These are phyloP conservation scores for Fusarium tupiense DNA, from an alignment of 2,329 filamentous ascomycete genomes.

Conservation along the genomic window DNA sequence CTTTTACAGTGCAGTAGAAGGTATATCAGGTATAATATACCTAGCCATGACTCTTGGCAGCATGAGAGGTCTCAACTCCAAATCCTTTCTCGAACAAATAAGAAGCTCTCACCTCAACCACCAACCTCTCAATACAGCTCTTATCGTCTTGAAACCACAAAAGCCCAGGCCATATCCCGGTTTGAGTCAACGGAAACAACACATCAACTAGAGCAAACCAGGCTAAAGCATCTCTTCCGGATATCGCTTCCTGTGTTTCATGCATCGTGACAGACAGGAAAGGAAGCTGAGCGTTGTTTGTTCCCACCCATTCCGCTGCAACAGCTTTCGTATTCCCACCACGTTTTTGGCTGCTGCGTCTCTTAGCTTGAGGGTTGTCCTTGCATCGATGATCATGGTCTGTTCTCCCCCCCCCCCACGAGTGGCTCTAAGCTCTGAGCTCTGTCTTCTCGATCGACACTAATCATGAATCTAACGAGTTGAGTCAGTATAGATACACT, in stretches of 20 bases:
- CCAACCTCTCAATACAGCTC: neutral
- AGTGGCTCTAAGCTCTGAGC: neutral
- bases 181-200: slow-evolving; percentile 26
- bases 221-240: slow-evolving; percentile 5
- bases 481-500: neutral
- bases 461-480: neutral
- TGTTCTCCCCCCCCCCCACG: neutral
- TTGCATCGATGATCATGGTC: neutral
- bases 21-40: neutral
- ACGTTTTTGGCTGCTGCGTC: slow-evolving; percentile 1
- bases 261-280: neutral
- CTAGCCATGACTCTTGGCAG: neutral
- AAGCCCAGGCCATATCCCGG: slow-evolving; percentile 33
- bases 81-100: neutral
- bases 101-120: neutral
- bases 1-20: neutral
- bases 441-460: neutral
- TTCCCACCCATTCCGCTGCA: slow-evolving; percentile 33
- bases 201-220: slow-evolving; percentile 3
- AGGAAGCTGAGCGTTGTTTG: slow-evolving; percentile 22
- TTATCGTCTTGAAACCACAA: slow-evolving; percentile 21
- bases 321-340: slow-evolving; percentile 29
- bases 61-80: neutral
- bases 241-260: slow-evolving; percentile 26
- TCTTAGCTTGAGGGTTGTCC: neutral